Evolutionary conservation across 331 rosid species (phyloP), one percentile per base, ranked within the genome.

Genomic region (Prunus yedoensis): DNA sequence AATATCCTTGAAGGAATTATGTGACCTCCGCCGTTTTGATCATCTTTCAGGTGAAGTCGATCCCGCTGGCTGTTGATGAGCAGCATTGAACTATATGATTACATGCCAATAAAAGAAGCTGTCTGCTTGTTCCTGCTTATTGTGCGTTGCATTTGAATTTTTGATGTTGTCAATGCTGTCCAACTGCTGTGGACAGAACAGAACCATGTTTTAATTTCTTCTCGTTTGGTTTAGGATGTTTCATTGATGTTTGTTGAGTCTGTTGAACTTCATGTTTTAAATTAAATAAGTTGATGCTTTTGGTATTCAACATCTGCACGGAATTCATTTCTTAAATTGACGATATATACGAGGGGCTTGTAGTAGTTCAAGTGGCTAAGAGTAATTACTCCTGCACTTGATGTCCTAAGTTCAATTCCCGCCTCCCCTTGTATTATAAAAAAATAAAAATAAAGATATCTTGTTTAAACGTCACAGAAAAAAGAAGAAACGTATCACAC

Each of bases 1-100:
- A 5, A 1, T 58, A 10, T 27, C 13, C 13, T 17, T 9, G 38
- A 64, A 23, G 8, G 17, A 56, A 46, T 73, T 62, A 47, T 49
- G 28, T 13, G 28, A 38, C 50, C 25, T 15, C 3, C 14, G 46
- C 27, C 56, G 45, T 25, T 59, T 8, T 68, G 15, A 57, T 74
- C 25, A 35, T 63, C 25, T 59, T 79, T 60, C 79, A 79, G 83
- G 83, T 74, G 75, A 79, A 74, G 60, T 57, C 58, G 56, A 74
- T 79, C 27, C 75, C 79, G 0, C 61, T 74, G 66, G 76, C 79
- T 20, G 79, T 74, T 18, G 79, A 79, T 16, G 71, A 79, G 9
- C 78, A 79, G 51, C 83, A 74, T 32, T 74, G 79, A 79, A 62
- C 65, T 49, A 14, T 1, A 1, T 38, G 9, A 38, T 18, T 43